Evolutionary conservation across 352 stramenopile genomes (phyloP).

Genomic region (Phytophthora lateralis): DNA sequence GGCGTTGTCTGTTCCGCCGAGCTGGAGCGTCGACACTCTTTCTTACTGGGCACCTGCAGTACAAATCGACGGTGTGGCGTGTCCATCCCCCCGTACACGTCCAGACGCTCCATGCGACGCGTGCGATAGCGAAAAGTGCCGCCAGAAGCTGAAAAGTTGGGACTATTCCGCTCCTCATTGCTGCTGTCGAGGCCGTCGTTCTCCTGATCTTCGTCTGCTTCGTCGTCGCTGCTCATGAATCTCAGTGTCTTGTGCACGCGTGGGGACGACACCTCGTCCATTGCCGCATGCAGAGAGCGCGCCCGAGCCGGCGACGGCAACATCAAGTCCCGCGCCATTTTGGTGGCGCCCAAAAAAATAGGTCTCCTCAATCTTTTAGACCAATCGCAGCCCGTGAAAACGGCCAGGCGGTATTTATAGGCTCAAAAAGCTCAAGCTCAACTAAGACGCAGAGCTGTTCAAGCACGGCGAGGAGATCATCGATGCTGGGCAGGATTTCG

Average conservation of each 20-base stretch:
- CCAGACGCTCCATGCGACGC: constrained; percentile 30
- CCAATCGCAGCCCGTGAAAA: constrained; percentile 23
- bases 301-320: constrained; percentile 24
- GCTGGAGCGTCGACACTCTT: constrained; percentile 21
- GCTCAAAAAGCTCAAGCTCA: constrained; percentile 9
- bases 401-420: constrained; percentile 26
- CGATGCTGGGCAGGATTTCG: constrained; percentile 69
- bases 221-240: constrained; percentile 42
- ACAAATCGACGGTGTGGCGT: constrained; percentile 16
- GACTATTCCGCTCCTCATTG: neutral
- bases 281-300: constrained; percentile 34
- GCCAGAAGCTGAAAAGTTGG: neutral
- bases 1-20: constrained; percentile 27
- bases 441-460: constrained; percentile 3
- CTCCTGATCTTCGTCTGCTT: constrained; percentile 24
- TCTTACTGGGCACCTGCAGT: constrained; percentile 21
- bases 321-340: constrained; percentile 17
- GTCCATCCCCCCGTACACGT: constrained; percentile 31
- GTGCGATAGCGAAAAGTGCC: constrained; percentile 38
- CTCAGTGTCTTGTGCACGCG: constrained; percentile 44
- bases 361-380: constrained; percentile 4
- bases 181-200: constrained; percentile 10
- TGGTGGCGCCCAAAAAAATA: neutral
- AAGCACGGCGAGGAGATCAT: neutral
- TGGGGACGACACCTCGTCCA: constrained; percentile 33